A percentile compares a stretch with the other conserved stretches of the same genome.
Evolutionary conservation across 352 stramenopile species (phyloP).

Genomic region (Phytophthora lateralis): DNA sequence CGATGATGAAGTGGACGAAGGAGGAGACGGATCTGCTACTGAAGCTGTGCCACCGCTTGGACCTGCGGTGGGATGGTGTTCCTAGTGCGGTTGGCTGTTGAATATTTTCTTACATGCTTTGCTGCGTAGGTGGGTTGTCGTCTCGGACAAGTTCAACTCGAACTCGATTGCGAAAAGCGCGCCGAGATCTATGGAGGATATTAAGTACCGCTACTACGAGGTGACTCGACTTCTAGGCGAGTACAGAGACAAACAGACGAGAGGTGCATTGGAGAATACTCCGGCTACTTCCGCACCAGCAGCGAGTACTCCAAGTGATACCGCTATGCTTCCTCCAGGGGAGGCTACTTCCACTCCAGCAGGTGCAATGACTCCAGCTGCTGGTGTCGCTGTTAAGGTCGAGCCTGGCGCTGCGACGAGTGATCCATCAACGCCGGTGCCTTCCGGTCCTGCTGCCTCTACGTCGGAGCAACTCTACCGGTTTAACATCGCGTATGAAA

Average conservation of each 20-base stretch:
- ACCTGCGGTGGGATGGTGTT: constrained; percentile 41
- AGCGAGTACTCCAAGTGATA: constrained; percentile 4
- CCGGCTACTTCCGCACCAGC: background rate
- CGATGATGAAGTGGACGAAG: constrained; percentile 65
- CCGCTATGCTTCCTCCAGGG: constrained; percentile 1
- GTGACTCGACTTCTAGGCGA: constrained; percentile 50
- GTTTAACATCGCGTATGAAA: constrained; percentile 76
- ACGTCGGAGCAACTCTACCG: constrained; percentile 41
- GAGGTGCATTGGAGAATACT: constrained; percentile 19
- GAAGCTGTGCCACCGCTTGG: constrained; percentile 53
- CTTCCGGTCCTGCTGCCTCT: constrained; percentile 11
- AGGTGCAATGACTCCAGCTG: constrained; percentile 7
- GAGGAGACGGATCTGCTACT: constrained; percentile 66
- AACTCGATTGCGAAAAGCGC: constrained; percentile 41
- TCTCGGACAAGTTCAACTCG: constrained; percentile 65
- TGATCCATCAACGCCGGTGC: constrained; percentile 13
- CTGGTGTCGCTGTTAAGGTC: constrained; percentile 4
- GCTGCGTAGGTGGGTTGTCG: constrained; percentile 57
- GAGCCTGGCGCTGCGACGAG: constrained; percentile 9
- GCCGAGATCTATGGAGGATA: constrained; percentile 58
- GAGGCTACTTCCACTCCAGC: constrained; percentile 2
- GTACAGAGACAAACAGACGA: constrained; percentile 36
- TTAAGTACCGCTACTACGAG: constrained; percentile 81
- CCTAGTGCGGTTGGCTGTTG: background rate
- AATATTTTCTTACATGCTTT: background rate